Conservation (phyloP, 805 yeast genomes). For the Cyberlindnera veronae region DNA sequence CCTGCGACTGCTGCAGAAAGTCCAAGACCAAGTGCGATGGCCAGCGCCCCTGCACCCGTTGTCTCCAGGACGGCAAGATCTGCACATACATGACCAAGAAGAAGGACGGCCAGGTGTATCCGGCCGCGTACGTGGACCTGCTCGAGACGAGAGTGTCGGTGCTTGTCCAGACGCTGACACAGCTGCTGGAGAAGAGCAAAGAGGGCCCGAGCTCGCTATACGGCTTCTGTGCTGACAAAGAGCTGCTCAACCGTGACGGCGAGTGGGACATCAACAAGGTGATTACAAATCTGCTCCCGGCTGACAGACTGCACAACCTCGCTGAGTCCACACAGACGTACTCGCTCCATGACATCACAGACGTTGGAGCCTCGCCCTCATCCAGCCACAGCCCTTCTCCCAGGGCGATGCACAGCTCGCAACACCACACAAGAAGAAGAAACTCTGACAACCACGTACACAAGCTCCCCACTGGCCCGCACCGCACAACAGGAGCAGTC, state of each 20-base stretch:
- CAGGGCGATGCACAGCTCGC: constrained; percentile 8
- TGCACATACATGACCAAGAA: constrained; percentile 55
- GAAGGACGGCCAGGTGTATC: constrained; percentile 43
- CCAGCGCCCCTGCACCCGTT: constrained; percentile 45
- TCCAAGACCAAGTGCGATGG: constrained; percentile 46
- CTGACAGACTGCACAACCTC: constrained; percentile 24
- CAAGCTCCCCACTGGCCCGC: constrained; percentile 12
- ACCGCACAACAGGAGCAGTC: no score
- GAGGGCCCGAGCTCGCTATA: constrained; percentile 10
- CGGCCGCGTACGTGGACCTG: constrained; percentile 45
- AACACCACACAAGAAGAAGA: constrained; percentile 16
- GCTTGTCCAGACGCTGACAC: constrained; percentile 39
- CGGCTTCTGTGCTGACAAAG: constrained; percentile 19
- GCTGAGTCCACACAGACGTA: constrained; percentile 24
- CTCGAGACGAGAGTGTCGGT: constrained; percentile 48
- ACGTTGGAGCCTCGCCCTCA: constrained; percentile 14
- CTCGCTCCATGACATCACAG: constrained; percentile 24
- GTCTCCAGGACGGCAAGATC: constrained; percentile 51
- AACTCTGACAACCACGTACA: constrained; percentile 22
- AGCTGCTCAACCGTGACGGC: constrained; percentile 19
- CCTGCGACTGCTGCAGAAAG: constrained; percentile 46
- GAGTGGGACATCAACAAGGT: constrained; percentile 28
- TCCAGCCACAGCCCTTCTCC: constrained; percentile 16
- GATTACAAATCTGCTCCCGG: constrained; percentile 20
- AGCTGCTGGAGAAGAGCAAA: constrained; percentile 22